phyloP scores from a whole-genome alignment of 495 filamentous ascomycete genomes.

The Mytilinidion resinicola region DNA sequence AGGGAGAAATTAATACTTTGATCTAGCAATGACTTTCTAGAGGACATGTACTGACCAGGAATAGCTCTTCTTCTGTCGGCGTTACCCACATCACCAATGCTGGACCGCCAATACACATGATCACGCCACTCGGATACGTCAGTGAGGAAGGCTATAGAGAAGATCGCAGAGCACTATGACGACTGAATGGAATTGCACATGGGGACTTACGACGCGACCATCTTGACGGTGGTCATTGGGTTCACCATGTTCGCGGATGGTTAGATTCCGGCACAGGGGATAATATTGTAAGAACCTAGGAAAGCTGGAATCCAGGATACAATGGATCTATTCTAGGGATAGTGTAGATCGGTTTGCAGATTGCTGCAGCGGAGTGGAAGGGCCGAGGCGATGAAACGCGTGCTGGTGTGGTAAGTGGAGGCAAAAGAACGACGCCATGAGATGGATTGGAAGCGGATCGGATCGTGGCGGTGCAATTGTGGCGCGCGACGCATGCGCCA shows the following conservation, averaged over 20 bases:
- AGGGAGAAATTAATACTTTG: background rate
- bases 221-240: conserved; percentile 50
- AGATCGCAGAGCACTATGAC: conserved; percentile 9
- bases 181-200: background rate
- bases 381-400: too few species aligned
- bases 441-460: too few species aligned
- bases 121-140: conserved; percentile 50
- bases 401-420: too few species aligned
- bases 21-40: background rate
- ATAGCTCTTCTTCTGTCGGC: conserved; percentile 86
- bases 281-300: too few species aligned
- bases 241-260: conserved; percentile 46
- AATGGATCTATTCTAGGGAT: too few species aligned
- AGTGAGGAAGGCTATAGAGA: conserved; percentile 5
- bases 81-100: conserved; percentile 72
- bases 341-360: too few species aligned
- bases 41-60: conserved; percentile 44
- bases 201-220: conserved; percentile 45
- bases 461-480: too few species aligned
- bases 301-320: too few species aligned
- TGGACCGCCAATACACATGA: conserved; percentile 74
- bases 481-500: too few species aligned
- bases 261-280: conserved; percentile 21
- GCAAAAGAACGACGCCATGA: too few species aligned
- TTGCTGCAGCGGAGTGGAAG: too few species aligned